phyloP scores from a whole-genome alignment of 23 red algal genomes.

The Cyanidiococcus yangmingshanensis region DNA sequence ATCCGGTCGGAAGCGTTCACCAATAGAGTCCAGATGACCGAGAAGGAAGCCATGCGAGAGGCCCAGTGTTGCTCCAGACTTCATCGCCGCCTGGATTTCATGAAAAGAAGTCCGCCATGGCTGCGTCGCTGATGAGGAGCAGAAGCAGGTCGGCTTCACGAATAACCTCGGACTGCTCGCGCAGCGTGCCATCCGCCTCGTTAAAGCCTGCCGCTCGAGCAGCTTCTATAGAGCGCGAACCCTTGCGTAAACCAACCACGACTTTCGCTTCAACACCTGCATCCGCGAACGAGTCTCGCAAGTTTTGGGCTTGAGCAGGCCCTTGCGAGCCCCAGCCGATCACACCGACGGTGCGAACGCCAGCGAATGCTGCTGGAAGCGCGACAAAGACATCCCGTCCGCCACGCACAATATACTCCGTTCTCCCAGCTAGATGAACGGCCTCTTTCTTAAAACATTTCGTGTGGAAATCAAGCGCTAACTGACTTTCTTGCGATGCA shows the following conservation, averaged over 20 bases:
- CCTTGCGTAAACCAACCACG: conserved; percentile 55
- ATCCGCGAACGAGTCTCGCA: conserved; percentile 75
- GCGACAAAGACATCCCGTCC: conserved; percentile 65
- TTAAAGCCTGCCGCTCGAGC: conserved; percentile 66
- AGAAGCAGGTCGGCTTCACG: conserved; percentile 68
- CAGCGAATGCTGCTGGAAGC: conserved; percentile 52
- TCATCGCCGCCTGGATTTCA: conserved; percentile 72
- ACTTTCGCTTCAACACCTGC: conserved; percentile 62
- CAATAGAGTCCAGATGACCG: conserved; percentile 87
- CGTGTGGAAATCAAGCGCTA: conserved; percentile 61
- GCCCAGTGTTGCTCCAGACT: conserved; percentile 82
- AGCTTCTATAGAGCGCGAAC: conserved; percentile 39
- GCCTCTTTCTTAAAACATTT: conserved; percentile 66
- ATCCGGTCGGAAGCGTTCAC: conserved; percentile 60
- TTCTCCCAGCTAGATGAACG: conserved; percentile 46
- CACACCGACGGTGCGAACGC: conserved; percentile 80
- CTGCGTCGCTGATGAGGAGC: conserved; percentile 82
- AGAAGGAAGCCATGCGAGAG: conserved; percentile 91
- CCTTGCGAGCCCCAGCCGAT: conserved; percentile 97
- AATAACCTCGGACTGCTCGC: conserved; percentile 89
- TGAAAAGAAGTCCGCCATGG: conserved; percentile 71
- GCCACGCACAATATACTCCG: conserved; percentile 90
- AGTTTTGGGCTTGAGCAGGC: conserved; percentile 94
- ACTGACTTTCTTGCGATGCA: conserved; percentile 53
- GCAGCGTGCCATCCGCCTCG: conserved; percentile 77